Percentiles rank a stretch among this genome's conserved stretches.
These are phyloP conservation scores for Potentilla sterilis DNA, from an alignment of 306 rosid genomes.

Conservation along the genomic window DNA sequence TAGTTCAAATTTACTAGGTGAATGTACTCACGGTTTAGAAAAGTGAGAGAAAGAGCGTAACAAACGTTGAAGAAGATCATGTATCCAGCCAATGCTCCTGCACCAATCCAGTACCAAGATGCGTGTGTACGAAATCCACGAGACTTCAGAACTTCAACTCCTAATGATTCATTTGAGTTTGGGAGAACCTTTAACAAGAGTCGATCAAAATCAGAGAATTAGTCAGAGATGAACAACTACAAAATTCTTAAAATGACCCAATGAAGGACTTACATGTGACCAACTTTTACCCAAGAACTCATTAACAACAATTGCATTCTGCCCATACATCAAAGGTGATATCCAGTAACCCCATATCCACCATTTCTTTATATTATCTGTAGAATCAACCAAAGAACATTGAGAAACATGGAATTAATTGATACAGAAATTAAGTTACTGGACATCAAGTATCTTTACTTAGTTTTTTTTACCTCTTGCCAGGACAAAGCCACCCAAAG, in stretches of 20 bases:
- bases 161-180: constrained; percentile 35
- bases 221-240: background rate
- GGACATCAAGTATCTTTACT: background rate
- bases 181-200: constrained; percentile 36
- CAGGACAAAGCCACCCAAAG: constrained; percentile 46
- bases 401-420: background rate
- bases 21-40: constrained; percentile 44
- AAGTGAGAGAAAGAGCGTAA: constrained; percentile 41
- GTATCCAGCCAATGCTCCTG: constrained; percentile 23
- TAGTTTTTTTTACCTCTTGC: constrained; percentile 41
- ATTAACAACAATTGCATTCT: constrained; percentile 29
- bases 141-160: constrained; percentile 39
- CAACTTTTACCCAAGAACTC: constrained; percentile 27
- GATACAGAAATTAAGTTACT: background rate
- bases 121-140: constrained; percentile 44
- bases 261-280: constrained; percentile 13
- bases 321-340: constrained; percentile 29
- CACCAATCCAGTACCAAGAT: constrained; percentile 26
- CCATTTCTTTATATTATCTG: constrained; percentile 25
- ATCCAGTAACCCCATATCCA: constrained; percentile 31
- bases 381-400: background rate
- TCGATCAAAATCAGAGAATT: background rate
- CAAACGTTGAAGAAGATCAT: constrained; percentile 34
- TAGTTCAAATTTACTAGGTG: background rate
- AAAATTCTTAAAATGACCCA: background rate